Base-by-base conservation (phyloP, 106 monocot species). In the Dendrobium nobile region DNA sequence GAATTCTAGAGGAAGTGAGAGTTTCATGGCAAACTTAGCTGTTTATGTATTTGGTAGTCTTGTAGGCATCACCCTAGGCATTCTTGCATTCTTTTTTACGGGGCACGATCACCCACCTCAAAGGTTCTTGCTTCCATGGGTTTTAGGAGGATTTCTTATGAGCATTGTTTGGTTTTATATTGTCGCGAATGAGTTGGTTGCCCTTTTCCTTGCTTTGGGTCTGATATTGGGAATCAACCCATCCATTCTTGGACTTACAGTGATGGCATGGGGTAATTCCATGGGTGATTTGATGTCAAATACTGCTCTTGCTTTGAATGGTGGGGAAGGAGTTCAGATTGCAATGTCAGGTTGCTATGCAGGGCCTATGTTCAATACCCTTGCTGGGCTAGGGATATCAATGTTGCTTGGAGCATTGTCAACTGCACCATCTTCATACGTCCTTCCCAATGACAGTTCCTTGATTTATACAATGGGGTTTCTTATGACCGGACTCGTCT, bases 241-340 rank as follows among this genome's bases (percentile, higher is more conserved):
- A 42, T 90, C 98, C 9, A 86, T 99, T 77, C 93, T 99, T 20
- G 98, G 94, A 58, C 45, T 95, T 72, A 99, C 98, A 10, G 95
- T 99, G 1, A 81, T 99, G 83, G 95, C 98, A 70, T 99, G 98
- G 98, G 98, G 98, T 18, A 99, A 99, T 85, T 99, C 98, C n/a
- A 95, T 99, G 91, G 98, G 98, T 27, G 98, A 99, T 77, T 82
- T 99, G 67, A 86, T 94, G 89, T 95, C 95, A 48, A 99, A 99
- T 82, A 87, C 91, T 41, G 89, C 98, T 67, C 77, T 99, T 79
- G 89, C 98, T 2, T 54, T 92, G 79, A 91, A 91, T 72, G 98
- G 95, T 3, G 91, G 91, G 33, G 98, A 99, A 76, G 89, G 98
- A 4, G 87, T 86, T 79, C 98, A 99, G 80, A 93, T 99, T 83